phyloP scores from a whole-genome alignment of 345 rosid species.

The Eutrema yunnanense region DNA sequence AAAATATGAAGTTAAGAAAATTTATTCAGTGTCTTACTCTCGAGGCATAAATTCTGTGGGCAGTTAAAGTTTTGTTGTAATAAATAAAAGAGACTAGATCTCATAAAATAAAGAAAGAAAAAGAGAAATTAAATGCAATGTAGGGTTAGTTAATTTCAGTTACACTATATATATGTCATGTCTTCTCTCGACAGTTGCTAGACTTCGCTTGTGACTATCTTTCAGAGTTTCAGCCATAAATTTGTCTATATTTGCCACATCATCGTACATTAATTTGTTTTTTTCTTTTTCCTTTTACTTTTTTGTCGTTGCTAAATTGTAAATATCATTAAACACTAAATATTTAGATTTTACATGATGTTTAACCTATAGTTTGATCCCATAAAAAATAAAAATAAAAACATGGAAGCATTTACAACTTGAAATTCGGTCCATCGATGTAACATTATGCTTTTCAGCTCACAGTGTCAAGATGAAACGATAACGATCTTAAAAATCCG shows the following conservation, averaged over 20 bases:
- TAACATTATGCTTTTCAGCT: too few relatives aligned
- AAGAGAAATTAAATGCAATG: background rate
- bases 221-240: background rate
- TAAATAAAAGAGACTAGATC: background rate
- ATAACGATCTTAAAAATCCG: too few relatives aligned
- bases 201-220: slow-evolving; percentile 19
- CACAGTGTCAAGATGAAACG: too few relatives aligned
- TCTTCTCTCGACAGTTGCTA: slow-evolving; percentile 30
- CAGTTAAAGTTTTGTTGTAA: slow-evolving; percentile 4
- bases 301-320: too few relatives aligned
- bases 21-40: background rate
- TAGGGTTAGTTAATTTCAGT: slow-evolving; percentile 29
- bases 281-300: too few relatives aligned
- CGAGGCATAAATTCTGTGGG: slow-evolving; percentile 16
- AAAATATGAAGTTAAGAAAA: background rate
- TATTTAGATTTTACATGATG: too few relatives aligned
- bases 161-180: slow-evolving; percentile 18
- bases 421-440: too few relatives aligned
- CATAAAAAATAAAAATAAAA: too few relatives aligned
- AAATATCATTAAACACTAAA: too few relatives aligned
- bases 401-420: too few relatives aligned
- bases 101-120: background rate
- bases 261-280: background rate
- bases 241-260: slow-evolving; percentile 12
- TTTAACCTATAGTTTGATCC: too few relatives aligned